Evolutionary conservation across 306 rosid genomes (phyloP), one percentile per base, ranked within the genome.

Genomic region (Psophocarpus tetragonolobus): DNA sequence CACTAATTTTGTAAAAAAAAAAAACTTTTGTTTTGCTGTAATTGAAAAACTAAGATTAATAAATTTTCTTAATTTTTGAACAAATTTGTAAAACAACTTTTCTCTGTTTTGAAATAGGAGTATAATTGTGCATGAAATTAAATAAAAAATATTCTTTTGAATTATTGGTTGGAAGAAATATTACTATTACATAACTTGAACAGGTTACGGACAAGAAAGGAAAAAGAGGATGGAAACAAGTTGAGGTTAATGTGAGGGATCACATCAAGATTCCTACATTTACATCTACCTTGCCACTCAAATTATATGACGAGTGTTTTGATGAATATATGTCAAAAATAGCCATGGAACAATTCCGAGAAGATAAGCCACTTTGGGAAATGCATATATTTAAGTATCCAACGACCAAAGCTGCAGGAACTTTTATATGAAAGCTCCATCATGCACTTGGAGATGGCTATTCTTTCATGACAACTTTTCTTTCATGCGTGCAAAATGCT

Each of bases 391-490:
- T 87, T 27, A 83, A 83, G 12, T 87, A 83, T 68, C 87, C 89
- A 21, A 85, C 91, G 4, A 74, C 47, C 15, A 77, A 15, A 57
- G 78, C 83, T 58, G 84, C 78, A 1, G 81, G 87, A 1, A 80
- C 39, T 9, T 0, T 86, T 5, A 32, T 88, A 41, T 77, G 84
- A 47, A 77, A 76, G 66, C 58, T 86, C 61, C 88, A 85, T 50
- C 90, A 84, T 56, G 77, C 91, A 3, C 86, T 88, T 61, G 91
- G 88, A 4, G 88, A 87, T 83, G 91, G 87, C 18, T 87, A 57
- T 83, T 42, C 87, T 4, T 26, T 85, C 9, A 85, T 87, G 90
- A 70, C 76, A n/a, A 42, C 82, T 47, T 76, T 86, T 60, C 79
- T 89, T 68, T 74, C 89, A 1, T 77, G 70, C 23, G 71, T 82